Conservation (phyloP, 1,139 yeast species). For the Pichia sp. region DNA sequence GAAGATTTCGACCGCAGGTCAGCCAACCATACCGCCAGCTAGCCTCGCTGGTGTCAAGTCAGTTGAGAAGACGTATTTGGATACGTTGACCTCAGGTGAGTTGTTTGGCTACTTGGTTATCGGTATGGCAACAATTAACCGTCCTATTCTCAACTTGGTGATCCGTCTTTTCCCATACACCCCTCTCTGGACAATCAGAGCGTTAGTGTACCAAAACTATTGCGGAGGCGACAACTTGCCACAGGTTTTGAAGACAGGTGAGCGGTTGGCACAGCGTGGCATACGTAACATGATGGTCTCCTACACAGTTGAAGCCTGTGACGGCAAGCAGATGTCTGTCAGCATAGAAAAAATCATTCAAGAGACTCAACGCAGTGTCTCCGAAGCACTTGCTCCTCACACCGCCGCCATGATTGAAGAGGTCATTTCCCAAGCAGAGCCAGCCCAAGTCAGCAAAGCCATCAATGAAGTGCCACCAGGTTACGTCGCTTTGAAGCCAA, state of each 20-base stretch:
- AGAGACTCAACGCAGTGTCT: constrained; percentile 64
- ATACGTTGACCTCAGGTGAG: constrained; percentile 33
- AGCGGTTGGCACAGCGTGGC: constrained; percentile 62
- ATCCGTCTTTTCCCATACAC: constrained; percentile 69
- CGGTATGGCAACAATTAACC: constrained; percentile 63
- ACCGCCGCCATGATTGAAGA: constrained; percentile 45
- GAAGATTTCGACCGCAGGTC: constrained; percentile 1
- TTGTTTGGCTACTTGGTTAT: constrained; percentile 60
- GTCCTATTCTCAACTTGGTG: constrained; percentile 54
- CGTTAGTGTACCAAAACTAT: constrained; percentile 74
- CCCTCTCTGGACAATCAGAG: constrained; percentile 67
- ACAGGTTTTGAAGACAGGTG: constrained; percentile 70
- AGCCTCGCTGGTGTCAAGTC: neutral
- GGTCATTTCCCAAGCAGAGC: constrained; percentile 49
- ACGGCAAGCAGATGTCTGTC: constrained; percentile 58
- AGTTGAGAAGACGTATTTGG: constrained; percentile 22
- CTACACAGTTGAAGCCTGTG: constrained; percentile 89
- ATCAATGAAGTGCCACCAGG: constrained; percentile 72
- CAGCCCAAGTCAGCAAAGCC: constrained; percentile 37
- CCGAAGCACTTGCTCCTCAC: constrained; percentile 70
- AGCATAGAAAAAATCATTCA: constrained; percentile 61
- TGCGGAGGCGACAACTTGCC: constrained; percentile 83
- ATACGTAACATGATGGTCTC: constrained; percentile 92
- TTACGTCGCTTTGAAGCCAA: constrained; percentile 88
- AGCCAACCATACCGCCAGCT: neutral